A percentile compares a stretch with the other conserved stretches of the same genome.
phyloP scores from a whole-genome alignment of 2,329 filamentous ascomycete species.

The Myriosclerotinia scirpicola region DNA sequence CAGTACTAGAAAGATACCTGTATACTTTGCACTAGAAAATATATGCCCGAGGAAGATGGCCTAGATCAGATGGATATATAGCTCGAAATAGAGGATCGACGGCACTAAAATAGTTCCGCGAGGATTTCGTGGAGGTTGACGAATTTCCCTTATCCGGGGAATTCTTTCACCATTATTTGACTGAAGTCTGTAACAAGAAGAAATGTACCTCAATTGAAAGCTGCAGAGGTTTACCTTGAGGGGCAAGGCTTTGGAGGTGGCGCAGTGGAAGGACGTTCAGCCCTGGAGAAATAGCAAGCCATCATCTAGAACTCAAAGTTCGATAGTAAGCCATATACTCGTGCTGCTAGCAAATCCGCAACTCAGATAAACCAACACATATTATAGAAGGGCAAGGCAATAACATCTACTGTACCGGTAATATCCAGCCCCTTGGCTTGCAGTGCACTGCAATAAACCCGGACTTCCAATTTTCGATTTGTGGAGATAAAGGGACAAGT shows the following conservation, averaged over 20 bases:
- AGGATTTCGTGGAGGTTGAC: no score
- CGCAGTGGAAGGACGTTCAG: constrained; percentile 9
- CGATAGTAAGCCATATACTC: background rate
- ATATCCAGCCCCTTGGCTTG: background rate
- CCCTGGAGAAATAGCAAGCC: background rate
- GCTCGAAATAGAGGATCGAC: background rate
- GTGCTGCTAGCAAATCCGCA: no score
- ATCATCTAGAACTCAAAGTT: background rate
- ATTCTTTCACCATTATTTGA: background rate
- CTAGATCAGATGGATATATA: background rate
- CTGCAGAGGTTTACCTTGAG: background rate
- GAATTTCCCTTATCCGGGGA: background rate
- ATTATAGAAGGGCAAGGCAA: background rate
- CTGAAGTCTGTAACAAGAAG: background rate
- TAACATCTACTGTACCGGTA: background rate
- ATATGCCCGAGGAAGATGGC: background rate
- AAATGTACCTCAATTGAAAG: background rate
- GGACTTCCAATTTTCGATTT: background rate
- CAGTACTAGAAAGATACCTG: background rate
- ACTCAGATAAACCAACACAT: no score
- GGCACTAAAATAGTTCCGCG: background rate
- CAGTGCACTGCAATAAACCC: background rate
- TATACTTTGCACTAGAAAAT: background rate
- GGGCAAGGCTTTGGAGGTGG: constrained; percentile 6
- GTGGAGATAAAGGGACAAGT: background rate